A percentile compares a stretch with the other conserved stretches of the same genome.
phyloP scores from a whole-genome alignment of 208 protist genomes.

The Vickermania ingenoplastis region DNA sequence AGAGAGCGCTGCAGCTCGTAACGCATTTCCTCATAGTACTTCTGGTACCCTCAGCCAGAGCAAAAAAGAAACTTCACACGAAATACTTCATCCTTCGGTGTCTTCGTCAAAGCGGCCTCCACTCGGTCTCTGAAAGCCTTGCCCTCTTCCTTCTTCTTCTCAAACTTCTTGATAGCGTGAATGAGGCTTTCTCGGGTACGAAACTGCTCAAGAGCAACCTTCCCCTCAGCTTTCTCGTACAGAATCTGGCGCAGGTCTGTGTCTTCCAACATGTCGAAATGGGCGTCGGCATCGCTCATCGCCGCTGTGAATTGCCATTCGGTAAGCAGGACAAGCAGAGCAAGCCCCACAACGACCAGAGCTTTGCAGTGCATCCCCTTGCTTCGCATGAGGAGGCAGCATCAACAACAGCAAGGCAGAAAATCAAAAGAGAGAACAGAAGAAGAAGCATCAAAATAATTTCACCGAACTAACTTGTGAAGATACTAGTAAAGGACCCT shows the following conservation, averaged over 20 bases:
- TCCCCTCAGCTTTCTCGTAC: neutral
- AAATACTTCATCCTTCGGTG: neutral
- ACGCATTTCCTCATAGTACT: neutral
- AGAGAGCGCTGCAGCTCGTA: neutral
- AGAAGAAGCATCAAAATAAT: neutral
- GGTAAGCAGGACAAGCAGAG: too few relatives aligned
- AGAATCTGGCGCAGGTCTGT: neutral
- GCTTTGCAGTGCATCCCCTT: too few relatives aligned
- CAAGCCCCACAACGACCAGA: too few relatives aligned
- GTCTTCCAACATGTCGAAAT: neutral
- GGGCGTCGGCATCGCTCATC: neutral
- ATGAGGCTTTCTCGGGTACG: neutral
- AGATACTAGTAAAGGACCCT: too few relatives aligned
- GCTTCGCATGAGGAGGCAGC: too few relatives aligned
- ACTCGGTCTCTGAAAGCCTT: neutral
- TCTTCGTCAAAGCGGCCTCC: neutral
- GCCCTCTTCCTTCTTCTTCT: neutral
- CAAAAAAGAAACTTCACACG: neutral
- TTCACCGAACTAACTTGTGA: too few relatives aligned
- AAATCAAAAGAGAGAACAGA: neutral
- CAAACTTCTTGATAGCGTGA: neutral
- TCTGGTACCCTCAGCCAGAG: neutral
- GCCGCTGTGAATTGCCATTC: too few relatives aligned
- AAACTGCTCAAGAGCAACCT: neutral
- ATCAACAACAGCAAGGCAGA: too few relatives aligned